Evolutionary conservation across 768 basidiomycete species (phyloP).

Genomic region (Mycena galericulata): DNA sequence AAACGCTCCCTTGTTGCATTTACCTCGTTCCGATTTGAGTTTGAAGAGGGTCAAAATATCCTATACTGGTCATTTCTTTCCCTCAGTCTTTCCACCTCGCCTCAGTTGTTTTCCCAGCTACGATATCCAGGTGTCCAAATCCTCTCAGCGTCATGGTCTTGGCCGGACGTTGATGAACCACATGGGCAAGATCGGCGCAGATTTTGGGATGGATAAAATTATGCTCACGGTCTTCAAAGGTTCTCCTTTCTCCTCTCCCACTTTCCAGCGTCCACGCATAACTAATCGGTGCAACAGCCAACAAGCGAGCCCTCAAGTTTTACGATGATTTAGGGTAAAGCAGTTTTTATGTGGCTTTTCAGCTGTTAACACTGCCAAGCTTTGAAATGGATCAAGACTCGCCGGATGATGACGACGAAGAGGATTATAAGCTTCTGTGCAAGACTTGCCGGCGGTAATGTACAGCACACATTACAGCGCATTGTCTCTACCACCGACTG

Average conservation of each 20-base stretch:
- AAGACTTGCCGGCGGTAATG: conserved; percentile 34
- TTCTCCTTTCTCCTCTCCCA: no score
- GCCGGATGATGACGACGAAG: conserved; percentile 53
- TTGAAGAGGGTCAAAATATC: conserved; percentile 68
- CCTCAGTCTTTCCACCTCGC: background rate
- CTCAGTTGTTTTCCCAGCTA: conserved; percentile 61
- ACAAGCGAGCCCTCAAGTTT: conserved; percentile 59
- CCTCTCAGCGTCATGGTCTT: conserved; percentile 63
- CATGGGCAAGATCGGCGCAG: conserved; percentile 61
- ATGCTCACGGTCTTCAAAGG: conserved; percentile 84
- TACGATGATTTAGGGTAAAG: conserved; percentile 67
- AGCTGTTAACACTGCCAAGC: conserved; percentile 46
- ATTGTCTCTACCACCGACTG: no score
- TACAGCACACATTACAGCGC: no score
- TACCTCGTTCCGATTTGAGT: conserved; percentile 80
- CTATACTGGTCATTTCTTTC: conserved; percentile 71
- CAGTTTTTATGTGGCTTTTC: background rate
- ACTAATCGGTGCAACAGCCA: conserved; percentile 50
- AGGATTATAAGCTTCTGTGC: conserved; percentile 61
- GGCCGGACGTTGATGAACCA: conserved; percentile 66
- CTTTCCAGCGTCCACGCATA: background rate
- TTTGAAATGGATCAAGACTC: conserved; percentile 67
- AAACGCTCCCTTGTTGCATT: conserved; percentile 49
- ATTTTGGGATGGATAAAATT: conserved; percentile 73
- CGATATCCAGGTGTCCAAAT: conserved; percentile 73